Percentiles rank a stretch among this genome's conserved stretches.
phyloP scores from a whole-genome alignment of 768 basidiomycete species.

The Tylopilus vinaceipallidus region DNA sequence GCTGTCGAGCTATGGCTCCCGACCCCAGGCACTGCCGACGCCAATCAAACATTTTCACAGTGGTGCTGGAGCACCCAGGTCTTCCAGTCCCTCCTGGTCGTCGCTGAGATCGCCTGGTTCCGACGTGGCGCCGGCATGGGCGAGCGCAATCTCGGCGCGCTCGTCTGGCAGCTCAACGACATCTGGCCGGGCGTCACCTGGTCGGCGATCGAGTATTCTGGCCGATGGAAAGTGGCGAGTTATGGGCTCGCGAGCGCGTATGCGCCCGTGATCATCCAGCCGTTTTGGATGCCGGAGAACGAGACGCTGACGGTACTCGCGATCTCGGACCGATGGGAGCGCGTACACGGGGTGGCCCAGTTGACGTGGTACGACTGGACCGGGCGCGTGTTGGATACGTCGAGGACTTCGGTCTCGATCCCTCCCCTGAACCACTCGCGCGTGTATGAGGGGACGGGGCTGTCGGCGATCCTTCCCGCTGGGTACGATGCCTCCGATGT shows the following conservation, averaged over 20 bases:
- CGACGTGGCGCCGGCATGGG: constrained; percentile 55
- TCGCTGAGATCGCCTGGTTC: constrained; percentile 57
- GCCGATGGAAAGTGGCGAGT: constrained; percentile 58
- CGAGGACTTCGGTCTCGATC: constrained; percentile 38
- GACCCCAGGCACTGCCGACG: constrained; percentile 43
- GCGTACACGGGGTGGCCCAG: constrained; percentile 44
- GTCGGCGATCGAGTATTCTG: constrained; percentile 55
- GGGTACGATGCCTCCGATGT: constrained; percentile 42
- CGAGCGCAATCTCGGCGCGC: constrained; percentile 56
- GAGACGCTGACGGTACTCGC: constrained; percentile 47
- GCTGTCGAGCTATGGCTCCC: constrained; percentile 56
- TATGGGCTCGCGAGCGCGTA: constrained; percentile 47
- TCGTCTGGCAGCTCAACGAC: constrained; percentile 61
- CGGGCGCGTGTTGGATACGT: constrained; percentile 40
- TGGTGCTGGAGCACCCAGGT: constrained; percentile 64
- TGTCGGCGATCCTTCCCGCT: constrained; percentile 43
- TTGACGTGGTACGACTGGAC: constrained; percentile 60
- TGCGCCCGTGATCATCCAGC: constrained; percentile 48
- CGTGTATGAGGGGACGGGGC: constrained; percentile 39
- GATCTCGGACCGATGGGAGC: constrained; percentile 51
- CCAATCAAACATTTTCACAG: constrained; percentile 59
- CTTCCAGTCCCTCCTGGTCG: constrained; percentile 58
- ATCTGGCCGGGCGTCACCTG: constrained; percentile 61
- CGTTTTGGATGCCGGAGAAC: constrained; percentile 54
- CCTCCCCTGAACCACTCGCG: constrained; percentile 52